phyloP scores from a whole-genome alignment of 73 alveolate genomes.

The Uronychia setigera region DNA sequence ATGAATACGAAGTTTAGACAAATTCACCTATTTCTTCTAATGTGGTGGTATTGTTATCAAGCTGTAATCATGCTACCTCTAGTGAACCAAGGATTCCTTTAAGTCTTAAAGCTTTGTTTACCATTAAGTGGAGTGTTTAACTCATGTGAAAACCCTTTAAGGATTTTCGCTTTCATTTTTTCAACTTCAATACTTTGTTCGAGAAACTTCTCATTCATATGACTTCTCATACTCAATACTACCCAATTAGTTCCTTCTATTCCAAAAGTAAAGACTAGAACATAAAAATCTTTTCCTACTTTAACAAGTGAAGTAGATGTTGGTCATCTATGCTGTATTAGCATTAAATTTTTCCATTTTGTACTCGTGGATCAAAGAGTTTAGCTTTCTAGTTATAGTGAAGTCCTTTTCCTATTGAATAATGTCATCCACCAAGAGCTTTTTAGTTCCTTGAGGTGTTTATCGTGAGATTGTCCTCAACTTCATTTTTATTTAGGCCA shows the following conservation, averaged over 20 bases:
- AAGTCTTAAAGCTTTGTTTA: no score
- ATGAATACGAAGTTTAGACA: neutral
- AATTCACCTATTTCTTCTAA: neutral
- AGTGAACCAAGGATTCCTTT: neutral
- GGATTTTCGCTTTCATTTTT: neutral
- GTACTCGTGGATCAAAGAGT: no score
- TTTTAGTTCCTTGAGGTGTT: no score
- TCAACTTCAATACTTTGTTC: neutral
- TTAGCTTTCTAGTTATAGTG: no score
- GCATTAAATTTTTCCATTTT: no score
- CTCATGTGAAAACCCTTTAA: neutral
- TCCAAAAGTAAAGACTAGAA: neutral
- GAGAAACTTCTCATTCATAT: neutral
- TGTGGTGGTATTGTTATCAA: neutral
- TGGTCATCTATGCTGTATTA: no score
- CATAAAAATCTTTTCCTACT: no score
- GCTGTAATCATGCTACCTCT: neutral
- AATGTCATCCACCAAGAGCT: no score
- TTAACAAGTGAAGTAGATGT: no score
- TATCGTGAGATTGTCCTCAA: no score
- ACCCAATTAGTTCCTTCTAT: neutral
- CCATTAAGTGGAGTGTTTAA: neutral
- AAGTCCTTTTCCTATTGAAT: no score
- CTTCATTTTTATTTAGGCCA: no score
- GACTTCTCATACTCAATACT: neutral